Evolutionary conservation across 2,329 filamentous ascomycete genomes (phyloP), one percentile per base, ranked within the genome.

Genomic region (Dichotomopilus funicola): DNA sequence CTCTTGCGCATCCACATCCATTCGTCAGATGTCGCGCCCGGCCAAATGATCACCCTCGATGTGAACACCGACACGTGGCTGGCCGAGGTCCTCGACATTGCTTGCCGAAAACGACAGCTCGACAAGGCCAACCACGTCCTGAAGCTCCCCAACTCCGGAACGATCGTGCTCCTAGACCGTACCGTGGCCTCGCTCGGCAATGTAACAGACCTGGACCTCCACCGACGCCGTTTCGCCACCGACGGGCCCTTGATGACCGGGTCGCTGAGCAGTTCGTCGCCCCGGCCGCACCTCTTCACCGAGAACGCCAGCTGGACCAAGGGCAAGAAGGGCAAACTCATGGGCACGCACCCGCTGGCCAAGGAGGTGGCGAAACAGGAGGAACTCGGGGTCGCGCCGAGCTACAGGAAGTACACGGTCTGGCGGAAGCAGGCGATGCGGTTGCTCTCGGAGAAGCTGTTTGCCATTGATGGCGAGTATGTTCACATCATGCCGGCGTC

Each of bases 1-100:
- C 81, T 88, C 3, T 70, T 92, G 46, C 82, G 81, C 11, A 81
- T 92, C 49, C 85, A 89, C 67, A 88, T 89, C 62, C 76, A 83
- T 70, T 83, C 82, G 5, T 79, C 83, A 0, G 87, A 91, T 65
- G 76, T 83, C 5, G 79, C 86, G 7, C 82, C 88, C 47, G 86
- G 87, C n/a, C 86, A 87, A 65, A 83, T 85, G 73, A 80, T 89
- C 31, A 86, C 84, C 1, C 73, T 91, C 13, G 83, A 88, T 59
- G 88, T 89, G 46, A 91, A 87, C 0, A 90, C 87, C 0, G 88
- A 92, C 62, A 92, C 86, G 35, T 94, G 91, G 67, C 81, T 94
- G 45, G 88, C 87, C 44, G 88, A 94, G 68, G 83, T 94, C 34
- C 82, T 92, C 51, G 88, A 92, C 65, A 78, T 84, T 61, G 85